These are phyloP conservation scores for Serendipita vermifera DNA, from an alignment of 768 basidiomycete genomes.

Conservation along the genomic window DNA sequence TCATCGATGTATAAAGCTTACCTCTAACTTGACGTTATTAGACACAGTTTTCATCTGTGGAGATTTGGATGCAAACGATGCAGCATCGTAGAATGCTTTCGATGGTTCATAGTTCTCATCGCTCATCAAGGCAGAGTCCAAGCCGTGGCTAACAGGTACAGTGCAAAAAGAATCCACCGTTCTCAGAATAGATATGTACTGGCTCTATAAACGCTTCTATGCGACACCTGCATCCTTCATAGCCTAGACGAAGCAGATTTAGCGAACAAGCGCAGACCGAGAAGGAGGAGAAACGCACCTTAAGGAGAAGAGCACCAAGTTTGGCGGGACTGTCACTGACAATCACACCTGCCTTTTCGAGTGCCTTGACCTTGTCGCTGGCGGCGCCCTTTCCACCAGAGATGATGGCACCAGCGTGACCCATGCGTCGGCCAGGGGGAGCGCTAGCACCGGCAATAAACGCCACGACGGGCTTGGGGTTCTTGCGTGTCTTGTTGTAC, in stretches of 20 bases:
- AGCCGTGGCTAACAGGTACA: background rate
- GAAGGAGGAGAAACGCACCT: constrained; percentile 37
- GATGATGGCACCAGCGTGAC: constrained; percentile 96
- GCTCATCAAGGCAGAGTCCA: background rate
- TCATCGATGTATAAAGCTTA: background rate
- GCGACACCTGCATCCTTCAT: constrained; percentile 66
- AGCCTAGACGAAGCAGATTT: constrained; percentile 42
- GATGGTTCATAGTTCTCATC: background rate
- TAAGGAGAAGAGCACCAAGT: constrained; percentile 80
- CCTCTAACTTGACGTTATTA: constrained; percentile 24
- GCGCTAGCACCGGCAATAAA: constrained; percentile 98
- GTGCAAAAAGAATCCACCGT: too few species aligned
- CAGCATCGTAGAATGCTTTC: constrained; percentile 7
- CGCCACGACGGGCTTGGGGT: constrained; percentile 91
- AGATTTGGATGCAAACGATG: constrained; percentile 28
- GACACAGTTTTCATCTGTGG: constrained; percentile 36
- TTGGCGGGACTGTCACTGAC: constrained; percentile 94
- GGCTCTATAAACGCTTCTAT: constrained; percentile 26
- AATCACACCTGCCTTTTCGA: constrained; percentile 82
- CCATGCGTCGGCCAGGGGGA: constrained; percentile 96
- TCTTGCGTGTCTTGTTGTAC: constrained; percentile 76
- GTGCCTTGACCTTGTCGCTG: constrained; percentile 80
- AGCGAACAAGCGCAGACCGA: constrained; percentile 10
- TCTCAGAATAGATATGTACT: too few species aligned
- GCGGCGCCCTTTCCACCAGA: constrained; percentile 96